Base-by-base conservation (phyloP, 352 stramenopile genomes). In the Phytopythium mirpurense region DNA sequence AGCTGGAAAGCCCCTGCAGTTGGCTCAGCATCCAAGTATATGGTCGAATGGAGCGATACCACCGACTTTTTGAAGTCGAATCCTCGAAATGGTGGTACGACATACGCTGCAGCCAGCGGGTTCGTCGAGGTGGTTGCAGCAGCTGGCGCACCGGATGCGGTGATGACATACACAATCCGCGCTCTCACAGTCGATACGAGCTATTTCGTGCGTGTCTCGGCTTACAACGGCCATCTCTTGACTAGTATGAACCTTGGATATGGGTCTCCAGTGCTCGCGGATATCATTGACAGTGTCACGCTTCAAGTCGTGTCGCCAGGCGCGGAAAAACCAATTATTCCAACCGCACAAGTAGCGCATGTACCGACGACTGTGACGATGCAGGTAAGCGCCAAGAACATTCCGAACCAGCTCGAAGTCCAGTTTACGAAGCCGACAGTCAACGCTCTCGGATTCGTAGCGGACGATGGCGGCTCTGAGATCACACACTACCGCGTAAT, bases 161-260 rank as follows among this genome's bases (percentile, higher is more conserved):
- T 57, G 27, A 54, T 67, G 3, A 63, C 62, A 6, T 95, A 97
- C 66, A 84, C 82, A 5, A 96, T 98, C 50, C 50, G 66, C 7
- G 81, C 77, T 16, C 72, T 98, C 34, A 63, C 70, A 1, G 81
- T 85, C 10, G 91, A 79, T 7, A 74, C 83, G 3, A 48, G 72
- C 10, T 97, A 98, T 57, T 95, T 79, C 44, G 81, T 98, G 6
- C 80, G 88, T 2, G 91, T 98, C 3, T 87, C 84, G 1, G 80
- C 90, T 16, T 87, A 83, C 60, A 98, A 97, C 51, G 82, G 85
- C n/a, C 64, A 91, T 19, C 15, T 77, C 4, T 16, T 44, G 0
- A 50, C 24, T 5, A 54, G 35, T 3, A 45, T 41, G n/a, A 74
- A 81, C 42, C 57, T 64, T 2, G 78, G 71, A 2, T 95, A 95